A percentile compares a stretch with the other conserved stretches of the same genome.
phyloP scores from a whole-genome alignment of 306 rosid species.

The Hippophae rhamnoides region DNA sequence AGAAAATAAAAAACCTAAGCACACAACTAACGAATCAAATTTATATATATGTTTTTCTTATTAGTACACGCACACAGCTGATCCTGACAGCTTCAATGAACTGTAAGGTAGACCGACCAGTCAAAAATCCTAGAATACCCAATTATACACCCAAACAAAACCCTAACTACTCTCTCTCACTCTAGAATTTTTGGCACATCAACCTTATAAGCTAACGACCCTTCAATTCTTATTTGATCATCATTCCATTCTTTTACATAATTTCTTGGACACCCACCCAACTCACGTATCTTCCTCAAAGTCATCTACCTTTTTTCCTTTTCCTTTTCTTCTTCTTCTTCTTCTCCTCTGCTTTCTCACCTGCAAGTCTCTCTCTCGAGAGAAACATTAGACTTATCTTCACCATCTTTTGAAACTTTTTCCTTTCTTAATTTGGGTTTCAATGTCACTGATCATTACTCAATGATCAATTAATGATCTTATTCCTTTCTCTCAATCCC shows the following conservation, averaged over 20 bases:
- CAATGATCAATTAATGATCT: conserved; percentile 5
- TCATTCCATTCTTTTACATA: conserved; percentile 11
- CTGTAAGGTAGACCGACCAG: conserved; percentile 79
- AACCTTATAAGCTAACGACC: conserved; percentile 29
- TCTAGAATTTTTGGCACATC: background rate
- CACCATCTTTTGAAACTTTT: conserved; percentile 9
- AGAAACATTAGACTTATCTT: conserved; percentile 8
- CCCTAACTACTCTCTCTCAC: conserved; percentile 3
- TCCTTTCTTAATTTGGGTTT: background rate
- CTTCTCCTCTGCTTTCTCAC: background rate
- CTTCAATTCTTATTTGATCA: conserved; percentile 16
- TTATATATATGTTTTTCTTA: no score
- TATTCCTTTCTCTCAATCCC: conserved; percentile 19
- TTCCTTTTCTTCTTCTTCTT: conserved; percentile 1
- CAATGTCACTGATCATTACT: conserved; percentile 25
- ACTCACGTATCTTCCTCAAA: conserved; percentile 57
- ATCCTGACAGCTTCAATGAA: background rate
- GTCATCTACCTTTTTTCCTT: conserved; percentile 33
- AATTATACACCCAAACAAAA: background rate
- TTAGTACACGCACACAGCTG: background rate
- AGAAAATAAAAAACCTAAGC: no score
- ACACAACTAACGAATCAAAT: conserved; percentile 26
- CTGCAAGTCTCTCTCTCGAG: background rate
- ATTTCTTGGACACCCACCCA: conserved; percentile 25
- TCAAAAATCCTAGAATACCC: conserved; percentile 21